Conservation (phyloP, 2,329 filamentous ascomycete genomes). For the Daldinia sp. region DNA sequence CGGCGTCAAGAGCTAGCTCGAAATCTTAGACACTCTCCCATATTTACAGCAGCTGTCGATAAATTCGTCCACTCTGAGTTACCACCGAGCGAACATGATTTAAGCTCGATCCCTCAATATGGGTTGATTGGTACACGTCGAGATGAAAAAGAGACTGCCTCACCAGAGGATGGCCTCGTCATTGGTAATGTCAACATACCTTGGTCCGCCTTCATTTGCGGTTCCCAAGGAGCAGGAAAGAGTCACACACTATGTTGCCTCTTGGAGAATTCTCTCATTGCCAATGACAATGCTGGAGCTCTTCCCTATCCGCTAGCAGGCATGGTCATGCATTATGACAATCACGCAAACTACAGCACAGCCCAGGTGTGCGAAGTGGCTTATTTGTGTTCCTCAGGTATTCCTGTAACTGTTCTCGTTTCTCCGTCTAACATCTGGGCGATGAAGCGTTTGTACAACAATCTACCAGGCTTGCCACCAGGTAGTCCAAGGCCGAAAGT, state of each 20-base stretch:
- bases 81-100: neutral
- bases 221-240: conserved; percentile 70
- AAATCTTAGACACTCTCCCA: neutral
- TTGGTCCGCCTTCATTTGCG: conserved; percentile 71
- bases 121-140: conserved; percentile 37
- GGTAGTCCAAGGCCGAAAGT: conserved; percentile 54
- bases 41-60: conserved; percentile 8
- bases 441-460: conserved; percentile 58
- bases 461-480: conserved; percentile 47
- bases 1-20: neutral
- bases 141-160: neutral
- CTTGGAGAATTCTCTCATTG: conserved; percentile 55
- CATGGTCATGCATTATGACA: conserved; percentile 66
- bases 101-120: conserved; percentile 33
- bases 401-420: conserved; percentile 62
- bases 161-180: conserved; percentile 46
- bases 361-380: conserved; percentile 62
- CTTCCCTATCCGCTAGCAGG: conserved; percentile 61
- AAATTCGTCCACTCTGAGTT: conserved; percentile 4
- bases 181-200: conserved; percentile 65
- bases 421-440: conserved; percentile 58
- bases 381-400: conserved; percentile 60
- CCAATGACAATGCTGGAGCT: conserved; percentile 53
- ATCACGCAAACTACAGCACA: conserved; percentile 50
- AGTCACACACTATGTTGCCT: conserved; percentile 68